Conservation (phyloP, 2,329 filamentous ascomycete species). For the Byssoonygena ceratinophila region DNA sequence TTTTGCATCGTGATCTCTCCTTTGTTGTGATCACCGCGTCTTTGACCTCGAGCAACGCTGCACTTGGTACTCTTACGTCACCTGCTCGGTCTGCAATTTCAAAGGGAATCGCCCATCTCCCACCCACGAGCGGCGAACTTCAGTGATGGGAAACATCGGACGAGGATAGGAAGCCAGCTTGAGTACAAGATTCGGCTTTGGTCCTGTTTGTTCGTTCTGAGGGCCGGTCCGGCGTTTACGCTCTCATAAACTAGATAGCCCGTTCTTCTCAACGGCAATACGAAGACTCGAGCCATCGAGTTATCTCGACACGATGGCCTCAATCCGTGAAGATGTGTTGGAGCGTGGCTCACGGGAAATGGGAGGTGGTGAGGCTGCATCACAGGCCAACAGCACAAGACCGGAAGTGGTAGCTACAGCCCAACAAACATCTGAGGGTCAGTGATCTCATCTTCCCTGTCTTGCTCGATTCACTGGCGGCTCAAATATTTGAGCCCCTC, state of each 20-base stretch:
- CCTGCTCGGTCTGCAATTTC: not conserved
- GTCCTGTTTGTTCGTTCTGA: not conserved
- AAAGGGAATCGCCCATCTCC: not conserved
- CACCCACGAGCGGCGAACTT: not conserved
- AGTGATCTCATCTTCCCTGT: constrained; percentile 15
- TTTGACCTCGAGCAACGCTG: not conserved
- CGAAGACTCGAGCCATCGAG: not conserved
- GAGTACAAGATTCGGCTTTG: not conserved
- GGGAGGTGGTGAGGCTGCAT: constrained; percentile 26
- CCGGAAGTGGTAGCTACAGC: constrained; percentile 29
- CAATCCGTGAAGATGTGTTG: constrained; percentile 22
- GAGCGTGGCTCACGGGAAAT: constrained; percentile 28
- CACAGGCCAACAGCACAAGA: constrained; percentile 26
- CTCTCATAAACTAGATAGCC: too few species aligned
- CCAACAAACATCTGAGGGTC: constrained; percentile 35
- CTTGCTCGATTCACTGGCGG: not conserved
- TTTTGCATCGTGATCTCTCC: constrained; percentile 4
- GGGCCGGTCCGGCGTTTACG: not conserved
- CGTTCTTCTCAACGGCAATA: not conserved
- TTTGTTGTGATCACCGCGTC: not conserved
- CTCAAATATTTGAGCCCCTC: not conserved
- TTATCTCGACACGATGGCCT: constrained; percentile 17
- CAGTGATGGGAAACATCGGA: not conserved
- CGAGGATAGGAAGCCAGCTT: not conserved
- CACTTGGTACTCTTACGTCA: constrained; percentile 4